phyloP scores from a whole-genome alignment of 2,329 filamentous ascomycete species.

The Fusarium circinatum region DNA sequence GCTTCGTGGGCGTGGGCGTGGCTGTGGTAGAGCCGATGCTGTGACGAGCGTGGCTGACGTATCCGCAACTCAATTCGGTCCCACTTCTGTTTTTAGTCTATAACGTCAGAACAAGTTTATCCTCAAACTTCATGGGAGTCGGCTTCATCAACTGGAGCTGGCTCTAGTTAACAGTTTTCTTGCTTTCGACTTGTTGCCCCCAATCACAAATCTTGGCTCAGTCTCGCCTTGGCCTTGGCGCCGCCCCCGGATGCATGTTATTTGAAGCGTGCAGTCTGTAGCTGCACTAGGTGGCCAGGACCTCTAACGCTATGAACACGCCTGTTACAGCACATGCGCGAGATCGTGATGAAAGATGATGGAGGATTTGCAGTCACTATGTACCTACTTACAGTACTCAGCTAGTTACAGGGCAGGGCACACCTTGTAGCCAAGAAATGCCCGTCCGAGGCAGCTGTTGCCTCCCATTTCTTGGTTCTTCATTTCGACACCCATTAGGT shows the following conservation, averaged over 20 bases:
- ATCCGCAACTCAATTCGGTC: background rate
- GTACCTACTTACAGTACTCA: background rate
- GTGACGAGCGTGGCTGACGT: slow-evolving; percentile 17
- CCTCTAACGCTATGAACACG: slow-evolving; percentile 4
- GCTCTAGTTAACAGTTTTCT: background rate
- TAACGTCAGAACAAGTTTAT: slow-evolving; percentile 23
- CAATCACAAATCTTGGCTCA: background rate
- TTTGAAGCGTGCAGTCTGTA: background rate
- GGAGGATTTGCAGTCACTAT: background rate
- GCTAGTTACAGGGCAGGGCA: background rate
- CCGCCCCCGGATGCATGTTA: background rate
- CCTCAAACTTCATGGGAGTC: slow-evolving; percentile 15
- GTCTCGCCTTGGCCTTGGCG: background rate
- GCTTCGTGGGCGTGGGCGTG: background rate
- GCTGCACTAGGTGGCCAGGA: background rate
- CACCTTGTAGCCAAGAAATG: slow-evolving; percentile 8
- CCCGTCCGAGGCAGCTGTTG: background rate
- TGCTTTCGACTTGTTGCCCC: background rate
- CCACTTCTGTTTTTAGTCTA: background rate
- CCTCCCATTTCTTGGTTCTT: slow-evolving; percentile 4
- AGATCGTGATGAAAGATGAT: slow-evolving; percentile 34
- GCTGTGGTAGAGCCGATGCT: slow-evolving; percentile 5
- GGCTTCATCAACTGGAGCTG: slow-evolving; percentile 6
- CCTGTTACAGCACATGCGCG: slow-evolving; percentile 15
- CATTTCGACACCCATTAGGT: background rate